phyloP scores from a whole-genome alignment of 2,329 filamentous ascomycete genomes.

The Alternaria viburni region DNA sequence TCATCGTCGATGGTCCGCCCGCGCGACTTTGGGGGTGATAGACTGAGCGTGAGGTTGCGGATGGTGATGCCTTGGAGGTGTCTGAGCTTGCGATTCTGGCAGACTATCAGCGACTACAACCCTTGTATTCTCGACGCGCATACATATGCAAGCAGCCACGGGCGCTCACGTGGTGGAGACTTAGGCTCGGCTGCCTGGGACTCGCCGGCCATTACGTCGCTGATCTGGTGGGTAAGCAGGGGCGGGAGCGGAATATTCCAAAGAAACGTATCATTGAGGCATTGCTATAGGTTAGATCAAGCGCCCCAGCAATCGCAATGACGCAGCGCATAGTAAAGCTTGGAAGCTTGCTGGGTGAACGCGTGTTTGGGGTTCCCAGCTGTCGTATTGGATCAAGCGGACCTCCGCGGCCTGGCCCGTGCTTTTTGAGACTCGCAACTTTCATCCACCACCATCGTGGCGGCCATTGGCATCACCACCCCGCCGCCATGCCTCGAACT shows the following conservation, averaged over 20 bases:
- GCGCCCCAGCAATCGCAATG: constrained; percentile 5
- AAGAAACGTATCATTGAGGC: constrained; percentile 5
- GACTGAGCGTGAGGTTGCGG: constrained; percentile 79
- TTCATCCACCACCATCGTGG: not conserved
- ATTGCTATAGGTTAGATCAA: not conserved
- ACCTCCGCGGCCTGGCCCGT: constrained; percentile 17
- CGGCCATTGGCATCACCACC: constrained; percentile 12
- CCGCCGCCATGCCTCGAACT: constrained; percentile 39
- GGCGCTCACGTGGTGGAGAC: constrained; percentile 40
- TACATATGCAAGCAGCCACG: constrained; percentile 49
- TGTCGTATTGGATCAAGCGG: constrained; percentile 27
- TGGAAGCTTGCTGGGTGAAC: constrained; percentile 1
- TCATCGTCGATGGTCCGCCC: constrained; percentile 77
- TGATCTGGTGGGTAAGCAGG: not conserved
- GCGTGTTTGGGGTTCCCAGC: constrained; percentile 12
- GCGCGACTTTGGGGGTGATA: constrained; percentile 54
- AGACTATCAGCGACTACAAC: not conserved
- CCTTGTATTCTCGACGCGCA: not conserved
- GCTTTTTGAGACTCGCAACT: constrained; percentile 16
- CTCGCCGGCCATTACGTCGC: constrained; percentile 33
- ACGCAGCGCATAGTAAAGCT: constrained; percentile 20
- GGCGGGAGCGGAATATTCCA: not conserved
- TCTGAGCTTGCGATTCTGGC: constrained; percentile 82
- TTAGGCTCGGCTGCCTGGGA: constrained; percentile 16
- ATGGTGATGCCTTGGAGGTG: constrained; percentile 87